Base-by-base conservation (phyloP, 768 basidiomycete species). In the Mycena vulgaris region DNA sequence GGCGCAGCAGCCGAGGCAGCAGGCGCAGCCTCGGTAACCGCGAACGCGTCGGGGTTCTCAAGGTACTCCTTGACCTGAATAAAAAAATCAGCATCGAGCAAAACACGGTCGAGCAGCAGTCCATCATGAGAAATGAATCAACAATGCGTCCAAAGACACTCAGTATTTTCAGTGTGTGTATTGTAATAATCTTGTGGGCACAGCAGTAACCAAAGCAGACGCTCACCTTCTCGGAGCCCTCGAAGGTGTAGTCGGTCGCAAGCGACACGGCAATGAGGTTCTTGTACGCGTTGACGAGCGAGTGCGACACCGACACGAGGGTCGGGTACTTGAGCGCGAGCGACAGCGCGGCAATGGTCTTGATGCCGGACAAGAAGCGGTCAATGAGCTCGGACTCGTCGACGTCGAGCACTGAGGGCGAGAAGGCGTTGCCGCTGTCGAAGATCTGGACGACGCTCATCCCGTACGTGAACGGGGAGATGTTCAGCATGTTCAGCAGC, bases 391-490 rank as follows among this genome's bases (percentile, higher is more conserved):
- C 94, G 71, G 90, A 83, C 84, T 98, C 97, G 75, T 94, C 93
- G 74, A 99, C 87, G 81, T 99, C 98, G 74, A 99, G 93, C 70
- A 99, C 95, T 5, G 87, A 83, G 47, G 97, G 93, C 49, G 93
- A 81, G 90, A 99, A 99, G 71, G 92, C 86, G 80, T 97, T 97
- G 78, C 98, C 98, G 70, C 89, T 88, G 86, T 97, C 95, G 83
- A 89, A 99, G 80, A 99, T 97, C 85, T 98, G 96, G 60, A 97
- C 90, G 74, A 99, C 97, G 59, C 91, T 93, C 97, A 99, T 98
- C 78, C 98, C 98, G 87, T 98, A 99, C 49, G 97, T 98, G 93
- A 98, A 98, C 73, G 96, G 96, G 53, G 97, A 99, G 83, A 99
- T 98, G 90, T 97, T 97, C 79, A 99, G 83, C 98, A 99, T 98